Evolutionary conservation across 257 asterid genomes (phyloP).

Genomic region (Rehmannia glutinosa): DNA sequence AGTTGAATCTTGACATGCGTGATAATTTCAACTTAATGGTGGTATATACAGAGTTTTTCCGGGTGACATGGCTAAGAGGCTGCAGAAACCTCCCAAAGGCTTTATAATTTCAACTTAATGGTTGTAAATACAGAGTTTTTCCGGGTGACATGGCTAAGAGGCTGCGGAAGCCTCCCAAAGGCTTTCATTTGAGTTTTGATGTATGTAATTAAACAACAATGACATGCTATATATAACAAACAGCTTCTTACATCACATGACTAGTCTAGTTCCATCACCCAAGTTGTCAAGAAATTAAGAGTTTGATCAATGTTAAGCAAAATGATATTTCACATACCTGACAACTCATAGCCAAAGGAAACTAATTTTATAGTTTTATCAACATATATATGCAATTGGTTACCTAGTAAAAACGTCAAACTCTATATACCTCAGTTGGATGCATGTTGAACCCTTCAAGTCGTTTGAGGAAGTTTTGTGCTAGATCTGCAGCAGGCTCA

Average conservation of each 20-base stretch:
- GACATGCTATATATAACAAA: neutral
- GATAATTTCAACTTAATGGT: neutral
- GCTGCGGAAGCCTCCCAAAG: neutral
- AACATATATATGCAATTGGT: neutral
- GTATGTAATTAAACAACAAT: neutral
- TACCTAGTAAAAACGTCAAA: neutral
- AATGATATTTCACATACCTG: neutral
- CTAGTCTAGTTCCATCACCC: neutral
- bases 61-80: neutral
- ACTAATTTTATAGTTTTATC: neutral
- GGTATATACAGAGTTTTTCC: neutral
- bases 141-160: neutral
- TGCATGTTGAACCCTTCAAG: slow-evolving; percentile 88
- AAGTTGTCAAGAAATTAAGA: neutral
- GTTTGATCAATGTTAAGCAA: neutral
- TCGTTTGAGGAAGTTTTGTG: slow-evolving; percentile 71
- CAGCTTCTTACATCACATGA: neutral
- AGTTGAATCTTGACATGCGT: neutral
- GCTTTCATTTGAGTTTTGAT: neutral
- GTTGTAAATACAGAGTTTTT: neutral
- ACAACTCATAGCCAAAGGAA: neutral
- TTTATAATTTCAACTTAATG: neutral
- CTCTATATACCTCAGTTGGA: slow-evolving; percentile 75
- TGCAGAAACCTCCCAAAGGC: neutral
- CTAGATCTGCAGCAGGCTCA: slow-evolving; percentile 87